Conservation (phyloP, 805 yeast species). For the Starmera pachycereana region DNA sequence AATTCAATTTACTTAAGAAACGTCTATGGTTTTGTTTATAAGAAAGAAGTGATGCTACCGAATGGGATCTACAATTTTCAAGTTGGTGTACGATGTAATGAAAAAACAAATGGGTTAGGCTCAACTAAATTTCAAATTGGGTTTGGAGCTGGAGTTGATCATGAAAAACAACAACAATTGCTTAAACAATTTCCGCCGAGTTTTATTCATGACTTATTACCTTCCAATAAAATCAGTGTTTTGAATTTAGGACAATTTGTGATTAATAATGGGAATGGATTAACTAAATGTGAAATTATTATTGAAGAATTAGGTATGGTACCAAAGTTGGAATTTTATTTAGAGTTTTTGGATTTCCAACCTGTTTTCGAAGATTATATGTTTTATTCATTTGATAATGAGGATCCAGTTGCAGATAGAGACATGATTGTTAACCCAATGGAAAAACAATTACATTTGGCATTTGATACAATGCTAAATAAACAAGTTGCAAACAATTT, state of each 20-base stretch:
- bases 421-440: not conserved
- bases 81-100: constrained; percentile 7
- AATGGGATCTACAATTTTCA: constrained; percentile 14
- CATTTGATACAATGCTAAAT: not conserved
- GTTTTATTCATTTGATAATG: constrained; percentile 3
- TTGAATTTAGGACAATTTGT: constrained; percentile 40
- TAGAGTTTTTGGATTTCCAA: constrained; percentile 30
- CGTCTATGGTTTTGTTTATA: constrained; percentile 6
- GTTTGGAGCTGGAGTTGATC: no score
- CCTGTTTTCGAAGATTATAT: constrained; percentile 2
- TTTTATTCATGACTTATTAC: constrained; percentile 47
- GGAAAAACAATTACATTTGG: constrained; percentile 1
- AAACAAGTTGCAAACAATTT: not conserved
- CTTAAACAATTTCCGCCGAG: constrained; percentile 39
- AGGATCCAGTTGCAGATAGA: not conserved
- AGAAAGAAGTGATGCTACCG: constrained; percentile 3
- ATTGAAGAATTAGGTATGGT: constrained; percentile 51
- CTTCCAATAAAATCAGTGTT: constrained; percentile 37
- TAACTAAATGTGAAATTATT: constrained; percentile 29
- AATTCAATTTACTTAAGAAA: constrained; percentile 1
- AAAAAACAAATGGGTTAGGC: constrained; percentile 34
- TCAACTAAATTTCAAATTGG: constrained; percentile 43
- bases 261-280: constrained; percentile 13
- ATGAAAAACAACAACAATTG: constrained; percentile 13
- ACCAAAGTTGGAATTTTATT: constrained; percentile 40